Base-by-base conservation (phyloP, 805 yeast species). In the Pichia californica region DNA sequence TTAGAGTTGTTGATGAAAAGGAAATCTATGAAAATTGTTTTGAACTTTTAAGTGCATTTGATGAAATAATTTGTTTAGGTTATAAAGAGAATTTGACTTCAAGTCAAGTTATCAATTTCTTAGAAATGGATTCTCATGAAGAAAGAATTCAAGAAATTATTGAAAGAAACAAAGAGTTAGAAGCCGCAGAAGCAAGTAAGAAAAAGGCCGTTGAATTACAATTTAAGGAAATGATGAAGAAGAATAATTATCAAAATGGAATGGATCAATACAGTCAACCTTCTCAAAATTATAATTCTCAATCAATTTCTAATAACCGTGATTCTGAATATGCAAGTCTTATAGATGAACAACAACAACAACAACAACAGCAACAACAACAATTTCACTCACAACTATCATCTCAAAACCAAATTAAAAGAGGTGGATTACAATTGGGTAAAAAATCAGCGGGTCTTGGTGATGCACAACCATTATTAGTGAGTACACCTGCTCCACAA, bases 71-170 rank as follows among this genome's bases (percentile, higher is more conserved):
- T 53, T 79, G 80, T 41, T 71, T 87, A 66, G 99, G 99, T 15
- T 88, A 83, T 69, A 80, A 86, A 52, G 99, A 93, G 63, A 84
- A 88, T 64, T 69, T 91, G 52, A 78, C 93, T 1, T 62, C 83
- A 51, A 63, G 80, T 47, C 98, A 93, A 68, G 84, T 93, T 51
- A 79, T 77, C 62, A 86, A 94, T 11, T 91, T 86, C 66, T 71
- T 93, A 69, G 91, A 88, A 61, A 91, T 93, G 98, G 98, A 93
- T 67, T 85, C 95, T 32, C 97, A 93, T 63, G 99, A 93, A 67
- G 99, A 93, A 68, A 91, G 87, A 71, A 91, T 94, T 59, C 98
- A 93, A 71, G 97, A 93, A 62, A 89, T 93, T 62, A 93, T 93
- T 56, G 98, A 88, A 67, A 81, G 89, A 64, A 93, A 93, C 71